Evolutionary conservation across 768 basidiomycete species (phyloP).

Genomic region (Boletellus ananas): DNA sequence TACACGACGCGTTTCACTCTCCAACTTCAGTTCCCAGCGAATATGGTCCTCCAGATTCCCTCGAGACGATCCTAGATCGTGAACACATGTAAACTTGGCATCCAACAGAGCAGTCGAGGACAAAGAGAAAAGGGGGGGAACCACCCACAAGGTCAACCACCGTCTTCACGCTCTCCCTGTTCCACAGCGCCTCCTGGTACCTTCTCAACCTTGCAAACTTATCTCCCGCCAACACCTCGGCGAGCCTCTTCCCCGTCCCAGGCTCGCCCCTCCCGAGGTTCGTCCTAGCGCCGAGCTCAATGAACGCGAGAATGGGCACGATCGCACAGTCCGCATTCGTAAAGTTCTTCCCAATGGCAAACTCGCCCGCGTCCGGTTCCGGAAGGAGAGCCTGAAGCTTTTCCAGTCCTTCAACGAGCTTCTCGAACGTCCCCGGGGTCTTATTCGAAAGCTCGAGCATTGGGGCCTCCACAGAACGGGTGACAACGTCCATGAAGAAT

Average conservation of each 20-base stretch:
- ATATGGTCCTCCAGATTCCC: not conserved
- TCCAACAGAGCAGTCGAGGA: not conserved
- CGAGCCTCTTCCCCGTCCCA: constrained; percentile 44
- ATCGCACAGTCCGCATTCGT: constrained; percentile 59
- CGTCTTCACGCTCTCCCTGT: constrained; percentile 27
- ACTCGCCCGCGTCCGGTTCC: constrained; percentile 37
- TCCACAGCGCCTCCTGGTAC: constrained; percentile 46
- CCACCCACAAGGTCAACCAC: constrained; percentile 4
- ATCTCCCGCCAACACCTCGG: constrained; percentile 37
- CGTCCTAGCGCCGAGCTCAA: constrained; percentile 40
- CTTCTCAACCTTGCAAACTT: constrained; percentile 47
- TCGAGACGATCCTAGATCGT: constrained; percentile 5
- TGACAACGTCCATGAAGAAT: constrained; percentile 56
- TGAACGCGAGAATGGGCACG: constrained; percentile 50
- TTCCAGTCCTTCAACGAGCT: not conserved
- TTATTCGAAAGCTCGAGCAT: constrained; percentile 33
- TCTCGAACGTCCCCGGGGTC: not conserved
- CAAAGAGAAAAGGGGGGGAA: not conserved
- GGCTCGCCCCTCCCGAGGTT: constrained; percentile 47
- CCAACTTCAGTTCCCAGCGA: not conserved
- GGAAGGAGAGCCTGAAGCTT: constrained; percentile 9
- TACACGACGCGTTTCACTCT: not conserved
- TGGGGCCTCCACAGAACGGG: constrained; percentile 38
- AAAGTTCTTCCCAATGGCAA: constrained; percentile 39
- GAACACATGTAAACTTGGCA: not conserved